Evolutionary conservation across 83 land plant genomes (phyloP).

Genomic region (Larix sibirica): DNA sequence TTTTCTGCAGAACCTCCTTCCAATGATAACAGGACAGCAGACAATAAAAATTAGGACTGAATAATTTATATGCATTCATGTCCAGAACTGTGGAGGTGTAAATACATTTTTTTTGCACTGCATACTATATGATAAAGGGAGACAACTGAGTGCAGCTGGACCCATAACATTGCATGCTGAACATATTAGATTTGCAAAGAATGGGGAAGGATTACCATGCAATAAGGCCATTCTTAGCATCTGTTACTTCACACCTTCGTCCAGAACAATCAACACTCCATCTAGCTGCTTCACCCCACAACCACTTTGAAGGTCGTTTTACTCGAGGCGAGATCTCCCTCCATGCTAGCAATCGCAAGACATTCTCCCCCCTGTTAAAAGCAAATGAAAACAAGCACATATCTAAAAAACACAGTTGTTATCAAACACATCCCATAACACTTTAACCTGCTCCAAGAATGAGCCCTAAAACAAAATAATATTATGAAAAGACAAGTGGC

Average conservation of each 20-base stretch:
- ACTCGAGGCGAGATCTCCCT: constrained; percentile 83
- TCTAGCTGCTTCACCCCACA: constrained; percentile 50
- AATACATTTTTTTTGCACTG: too few relatives aligned
- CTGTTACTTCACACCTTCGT: constrained; percentile 33
- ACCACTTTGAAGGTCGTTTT: constrained; percentile 40
- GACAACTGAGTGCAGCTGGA: too few relatives aligned
- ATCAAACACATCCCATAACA: not conserved
- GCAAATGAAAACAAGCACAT: not conserved
- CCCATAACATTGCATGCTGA: too few relatives aligned
- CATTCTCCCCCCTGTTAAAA: constrained; percentile 52
- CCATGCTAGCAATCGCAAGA: constrained; percentile 59
- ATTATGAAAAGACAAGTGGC: not conserved
- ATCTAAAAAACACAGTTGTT: not conserved
- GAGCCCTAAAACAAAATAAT: not conserved
- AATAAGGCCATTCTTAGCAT: constrained; percentile 67
- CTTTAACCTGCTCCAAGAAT: not conserved
- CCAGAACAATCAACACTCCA: constrained; percentile 20
- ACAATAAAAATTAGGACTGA: too few relatives aligned
- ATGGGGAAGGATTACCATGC: constrained; percentile 49
- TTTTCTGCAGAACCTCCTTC: not conserved
- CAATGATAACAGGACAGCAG: too few relatives aligned
- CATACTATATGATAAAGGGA: too few relatives aligned
- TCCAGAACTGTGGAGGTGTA: too few relatives aligned
- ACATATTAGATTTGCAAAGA: not conserved
- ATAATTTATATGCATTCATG: too few relatives aligned